Evolutionary conservation across 352 stramenopile genomes (phyloP), one percentile per base, ranked within the genome.

Genomic region (Blastocystis sp.): DNA sequence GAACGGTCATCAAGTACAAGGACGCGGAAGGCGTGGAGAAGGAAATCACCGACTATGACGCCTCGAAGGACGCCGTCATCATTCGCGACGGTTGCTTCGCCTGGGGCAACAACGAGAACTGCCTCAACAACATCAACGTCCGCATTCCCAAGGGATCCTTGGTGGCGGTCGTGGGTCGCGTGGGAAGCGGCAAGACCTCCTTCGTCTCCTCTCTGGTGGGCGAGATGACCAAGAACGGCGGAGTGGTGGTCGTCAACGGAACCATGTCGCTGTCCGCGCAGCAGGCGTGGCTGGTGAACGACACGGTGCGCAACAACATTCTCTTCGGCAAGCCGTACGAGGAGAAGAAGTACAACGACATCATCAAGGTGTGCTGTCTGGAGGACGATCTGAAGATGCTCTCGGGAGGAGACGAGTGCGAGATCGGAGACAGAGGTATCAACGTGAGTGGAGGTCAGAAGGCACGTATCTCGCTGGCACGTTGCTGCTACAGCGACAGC

Each of bases 101-200:
- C 9, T 75, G 63, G 63, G 63, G 63, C 24, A 27, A 75, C 27
- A 27, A 16, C 18, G 63, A 16, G 46, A 16, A 16, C 11, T 51
- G 38, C n/a, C 27, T 75, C 9, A 16, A 51, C 27, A 27, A 75
- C 42, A 51, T 75, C 42, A 53, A 16, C 21, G 9, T 75, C 18
- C 56, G 29, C 21, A 44, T 88, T 16, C 40, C 51, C 18, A 18
- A 87, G 54, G 86, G 86, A 40, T 38, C 36, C 6, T n/a, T 88
- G 14, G 94, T 97, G 1, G 89, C 93, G 11, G 88, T 98, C 6
- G 92, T 98, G 44, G 96, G 96, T 7, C 87, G 90, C 0, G 93
- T 98, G 2, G 95, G 94, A 1, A 94, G 90, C 84, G 95, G 96
- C 18, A 99, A 99, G 84, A 95, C 91, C 24, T 97, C 93, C 0